Evolutionary conservation across 2,329 filamentous ascomycete genomes (phyloP), one percentile per base, ranked within the genome.

Genomic region (Drechslerella stenobrocha): DNA sequence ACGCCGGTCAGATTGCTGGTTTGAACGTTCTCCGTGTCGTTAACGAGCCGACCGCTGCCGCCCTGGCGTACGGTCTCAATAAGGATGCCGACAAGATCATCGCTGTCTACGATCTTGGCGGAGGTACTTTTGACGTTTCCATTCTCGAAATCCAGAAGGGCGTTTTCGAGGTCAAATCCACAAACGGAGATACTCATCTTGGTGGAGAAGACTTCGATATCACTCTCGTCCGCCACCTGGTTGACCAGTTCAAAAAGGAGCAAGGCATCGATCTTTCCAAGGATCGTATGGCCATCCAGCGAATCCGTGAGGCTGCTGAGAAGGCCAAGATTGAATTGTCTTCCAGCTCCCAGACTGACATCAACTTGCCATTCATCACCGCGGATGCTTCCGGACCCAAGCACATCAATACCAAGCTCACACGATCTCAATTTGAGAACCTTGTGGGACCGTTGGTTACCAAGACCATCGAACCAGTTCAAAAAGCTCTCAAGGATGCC

Each of bases 291-390:
- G 92, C 92, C 74, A 95, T 97, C 76, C 92, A 96, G 84, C 87
- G 92, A 85, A 96, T 97, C 78, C 91, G 92, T 81, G 92, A 96
- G 82, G 92, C 91, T 73, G 90, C 91, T 73, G 92, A 97, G 84
- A 96, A 96, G 86, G 92, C 92, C 77, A 97, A 97, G 89, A 96
- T 96, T 75, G 92, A 96, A 81, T 83, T 97, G 73, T 97, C 92
- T 9, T 96, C 91, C 30, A 91, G 91, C 63, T 84, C 91, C 73
- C 89, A 95, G 79, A 97, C 92, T 73, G 92, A 96, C 76, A 96
- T 97, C 81, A 96, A 95, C 83, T 85, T 97, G 76, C 92, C 92
- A 73, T 97, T 97, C 85, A 96, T 97, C 80, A 96, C 91, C 77
- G 92, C 92, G 75, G 91, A 96, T 77, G 84, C 91, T 70, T 93